phyloP scores from a whole-genome alignment of 1,139 yeast species.

The Kurtzmaniella quercitrusa region DNA sequence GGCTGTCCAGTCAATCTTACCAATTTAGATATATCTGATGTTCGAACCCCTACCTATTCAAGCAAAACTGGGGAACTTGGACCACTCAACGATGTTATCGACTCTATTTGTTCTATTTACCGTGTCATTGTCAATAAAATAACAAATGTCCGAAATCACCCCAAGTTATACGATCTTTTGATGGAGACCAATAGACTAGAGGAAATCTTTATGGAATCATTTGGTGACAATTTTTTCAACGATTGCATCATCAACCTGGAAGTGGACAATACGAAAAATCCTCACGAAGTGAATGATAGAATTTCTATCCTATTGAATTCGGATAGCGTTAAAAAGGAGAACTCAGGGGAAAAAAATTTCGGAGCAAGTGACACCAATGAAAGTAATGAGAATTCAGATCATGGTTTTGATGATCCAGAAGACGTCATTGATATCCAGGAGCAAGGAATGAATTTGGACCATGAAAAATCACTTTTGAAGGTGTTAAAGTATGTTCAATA shows the following conservation, averaged over 20 bases:
- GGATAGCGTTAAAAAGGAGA: background rate
- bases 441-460: slow-evolving; percentile 10
- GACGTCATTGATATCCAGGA: background rate
- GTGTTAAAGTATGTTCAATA: slow-evolving; percentile 34
- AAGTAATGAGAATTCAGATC: background rate
- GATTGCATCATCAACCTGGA: slow-evolving; percentile 35
- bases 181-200: slow-evolving; percentile 37
- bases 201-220: slow-evolving; percentile 30
- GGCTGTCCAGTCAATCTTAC: slow-evolving; percentile 30
- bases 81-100: slow-evolving; percentile 10
- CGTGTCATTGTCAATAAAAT: slow-evolving; percentile 27
- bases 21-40: slow-evolving; percentile 29
- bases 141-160: slow-evolving; percentile 26
- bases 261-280: slow-evolving; percentile 14
- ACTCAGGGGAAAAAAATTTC: background rate
- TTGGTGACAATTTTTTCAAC: slow-evolving; percentile 43
- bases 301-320: background rate
- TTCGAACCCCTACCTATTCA: slow-evolving; percentile 21
- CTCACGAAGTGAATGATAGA: slow-evolving; percentile 10
- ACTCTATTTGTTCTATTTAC: slow-evolving; percentile 23
- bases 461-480: slow-evolving; percentile 22
- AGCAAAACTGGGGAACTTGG: slow-evolving; percentile 17
- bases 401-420: background rate
- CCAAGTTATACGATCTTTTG: slow-evolving; percentile 35
- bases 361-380: background rate